Evolutionary conservation across 768 basidiomycete species (phyloP).

Genomic region (Brasilioporus rufonigricans): DNA sequence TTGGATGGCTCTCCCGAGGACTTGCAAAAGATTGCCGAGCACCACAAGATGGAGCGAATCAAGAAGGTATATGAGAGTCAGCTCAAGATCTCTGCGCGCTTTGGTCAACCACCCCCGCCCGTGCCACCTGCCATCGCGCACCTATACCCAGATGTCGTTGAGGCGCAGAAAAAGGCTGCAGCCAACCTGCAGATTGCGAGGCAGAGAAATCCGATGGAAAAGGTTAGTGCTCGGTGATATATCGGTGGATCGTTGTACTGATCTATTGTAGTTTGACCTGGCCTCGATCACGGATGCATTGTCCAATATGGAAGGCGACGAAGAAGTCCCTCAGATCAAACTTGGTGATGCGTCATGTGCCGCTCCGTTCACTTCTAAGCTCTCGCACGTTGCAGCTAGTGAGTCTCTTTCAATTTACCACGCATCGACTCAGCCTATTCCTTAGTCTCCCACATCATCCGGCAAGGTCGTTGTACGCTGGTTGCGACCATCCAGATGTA

Average conservation of each 20-base stretch:
- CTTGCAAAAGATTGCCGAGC: constrained; percentile 89
- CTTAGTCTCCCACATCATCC: constrained; percentile 92
- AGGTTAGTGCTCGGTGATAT: constrained; percentile 45
- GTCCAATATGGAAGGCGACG: constrained; percentile 91
- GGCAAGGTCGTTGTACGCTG: constrained; percentile 97
- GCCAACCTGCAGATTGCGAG: constrained; percentile 63
- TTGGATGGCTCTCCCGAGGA: constrained; percentile 91
- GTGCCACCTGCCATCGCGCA: constrained; percentile 87
- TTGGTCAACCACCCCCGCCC: constrained; percentile 91
- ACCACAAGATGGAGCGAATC: constrained; percentile 83
- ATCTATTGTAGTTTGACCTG: constrained; percentile 63
- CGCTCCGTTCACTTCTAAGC: constrained; percentile 97
- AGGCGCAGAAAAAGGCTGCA: constrained; percentile 80
- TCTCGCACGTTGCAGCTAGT: constrained; percentile 97
- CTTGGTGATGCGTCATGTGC: constrained; percentile 99
- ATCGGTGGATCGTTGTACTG: neutral
- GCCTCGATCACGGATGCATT: constrained; percentile 78
- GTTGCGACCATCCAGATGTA: constrained; percentile 99
- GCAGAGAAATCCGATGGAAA: constrained; percentile 86
- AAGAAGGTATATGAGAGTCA: constrained; percentile 99
- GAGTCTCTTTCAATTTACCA: constrained; percentile 31
- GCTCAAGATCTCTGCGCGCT: constrained; percentile 82
- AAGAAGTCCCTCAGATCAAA: constrained; percentile 97
- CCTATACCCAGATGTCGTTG: constrained; percentile 85
- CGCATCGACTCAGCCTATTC: neutral